phyloP scores from a whole-genome alignment of 257 asterid species.

The Nicotiana sylvestris region DNA sequence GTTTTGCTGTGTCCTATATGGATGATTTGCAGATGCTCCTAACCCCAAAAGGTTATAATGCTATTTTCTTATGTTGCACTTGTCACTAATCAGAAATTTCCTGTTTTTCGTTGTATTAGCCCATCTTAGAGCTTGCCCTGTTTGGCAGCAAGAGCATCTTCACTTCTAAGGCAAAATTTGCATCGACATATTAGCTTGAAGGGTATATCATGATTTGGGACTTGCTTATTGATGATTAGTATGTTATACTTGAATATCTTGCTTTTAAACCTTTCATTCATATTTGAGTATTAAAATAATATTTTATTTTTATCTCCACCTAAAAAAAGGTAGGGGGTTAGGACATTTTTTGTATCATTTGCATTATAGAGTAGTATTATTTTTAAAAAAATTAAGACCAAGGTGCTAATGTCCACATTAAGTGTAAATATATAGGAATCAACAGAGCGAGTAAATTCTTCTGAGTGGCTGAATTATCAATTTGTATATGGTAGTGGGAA shows the following conservation, averaged over 20 bases:
- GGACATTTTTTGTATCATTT: background rate
- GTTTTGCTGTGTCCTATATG: background rate
- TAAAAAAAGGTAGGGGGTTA: background rate
- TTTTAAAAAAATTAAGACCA: background rate
- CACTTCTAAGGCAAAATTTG: background rate
- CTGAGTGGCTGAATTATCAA: background rate
- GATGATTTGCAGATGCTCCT: background rate
- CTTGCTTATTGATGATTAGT: background rate
- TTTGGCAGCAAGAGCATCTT: background rate
- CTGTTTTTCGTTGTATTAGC: background rate
- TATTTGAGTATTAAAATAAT: background rate
- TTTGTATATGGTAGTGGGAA: slow-evolving; percentile 57
- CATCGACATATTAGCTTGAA: background rate
- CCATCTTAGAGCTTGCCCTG: background rate
- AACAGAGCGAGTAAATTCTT: background rate
- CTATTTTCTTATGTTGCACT: background rate
- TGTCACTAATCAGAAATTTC: background rate
- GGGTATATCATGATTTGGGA: background rate
- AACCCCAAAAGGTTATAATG: background rate
- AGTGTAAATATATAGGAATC: background rate
- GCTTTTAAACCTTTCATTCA: background rate
- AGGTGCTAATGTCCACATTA: background rate
- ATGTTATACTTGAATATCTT: background rate
- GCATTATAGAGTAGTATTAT: background rate
- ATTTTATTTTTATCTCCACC: background rate